phyloP scores from a whole-genome alignment of 1,284 basidiomycete species.

The Papiliotrema nemorosa region DNA sequence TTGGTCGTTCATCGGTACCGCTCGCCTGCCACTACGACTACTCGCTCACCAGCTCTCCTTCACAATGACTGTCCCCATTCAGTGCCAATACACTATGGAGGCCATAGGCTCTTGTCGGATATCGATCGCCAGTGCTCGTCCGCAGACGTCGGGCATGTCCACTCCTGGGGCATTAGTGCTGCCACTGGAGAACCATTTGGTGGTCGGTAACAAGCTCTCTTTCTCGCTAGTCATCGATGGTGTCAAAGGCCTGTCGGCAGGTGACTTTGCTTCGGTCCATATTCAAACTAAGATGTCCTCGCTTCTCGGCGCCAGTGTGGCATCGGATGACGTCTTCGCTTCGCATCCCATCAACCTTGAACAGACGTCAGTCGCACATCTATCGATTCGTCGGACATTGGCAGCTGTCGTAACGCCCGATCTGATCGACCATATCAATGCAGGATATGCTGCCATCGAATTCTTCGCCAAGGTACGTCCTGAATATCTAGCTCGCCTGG shows the following conservation, averaged over 20 bases:
- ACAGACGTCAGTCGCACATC: slow-evolving; percentile 64
- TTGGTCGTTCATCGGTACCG: slow-evolving; percentile 87
- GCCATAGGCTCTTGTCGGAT: slow-evolving; percentile 84
- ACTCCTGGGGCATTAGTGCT: slow-evolving; percentile 30
- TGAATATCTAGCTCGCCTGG: slow-evolving; percentile 79
- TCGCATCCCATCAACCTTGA: slow-evolving; percentile 72
- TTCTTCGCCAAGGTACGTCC: slow-evolving; percentile 78
- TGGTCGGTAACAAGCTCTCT: slow-evolving; percentile 69
- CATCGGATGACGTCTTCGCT: slow-evolving; percentile 76
- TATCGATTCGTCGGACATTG: slow-evolving; percentile 76
- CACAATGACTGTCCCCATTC: slow-evolving; percentile 72
- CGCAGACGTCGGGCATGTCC: slow-evolving; percentile 29
- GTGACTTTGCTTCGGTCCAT: slow-evolving; percentile 79
- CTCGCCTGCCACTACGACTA: slow-evolving; percentile 75
- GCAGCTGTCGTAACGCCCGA: slow-evolving; percentile 70
- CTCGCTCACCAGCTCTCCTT: slow-evolving; percentile 75
- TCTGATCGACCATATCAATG: slow-evolving; percentile 66
- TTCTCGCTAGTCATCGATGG: slow-evolving; percentile 80
- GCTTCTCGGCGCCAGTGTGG: slow-evolving; percentile 64
- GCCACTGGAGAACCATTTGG: slow-evolving; percentile 61
- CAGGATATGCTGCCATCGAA: slow-evolving; percentile 76
- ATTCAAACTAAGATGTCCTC: slow-evolving; percentile 79
- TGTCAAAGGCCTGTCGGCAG: slow-evolving; percentile 76
- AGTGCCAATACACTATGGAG: slow-evolving; percentile 86
- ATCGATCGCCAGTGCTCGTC: slow-evolving; percentile 52